Evolutionary conservation across 352 stramenopile species (phyloP), one percentile per base, ranked within the genome.

Genomic region (Phytophthora rubi): DNA sequence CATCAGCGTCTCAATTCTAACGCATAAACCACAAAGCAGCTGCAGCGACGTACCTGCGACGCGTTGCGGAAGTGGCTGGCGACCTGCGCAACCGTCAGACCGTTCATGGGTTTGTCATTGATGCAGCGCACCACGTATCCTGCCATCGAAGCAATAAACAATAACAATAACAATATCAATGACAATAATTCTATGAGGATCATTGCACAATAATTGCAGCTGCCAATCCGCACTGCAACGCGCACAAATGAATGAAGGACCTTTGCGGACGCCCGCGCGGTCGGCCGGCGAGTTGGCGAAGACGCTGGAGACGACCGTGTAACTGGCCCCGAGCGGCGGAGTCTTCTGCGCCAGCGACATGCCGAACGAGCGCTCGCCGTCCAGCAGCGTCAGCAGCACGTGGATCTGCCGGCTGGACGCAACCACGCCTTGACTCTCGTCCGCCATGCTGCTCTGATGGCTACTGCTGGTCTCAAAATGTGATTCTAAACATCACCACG

Each of bases 321-420:
- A 89, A 42, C 80, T 73, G 3, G 56, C 15, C 0, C 71, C 55
- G 15, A 77, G 16, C 0, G 71, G 26, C 2, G 49, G 51, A 0
- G 53, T 62, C 30, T 70, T 71, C 58, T 86, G 79, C 33, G 82
- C 80, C 10, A 93, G 70, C 48, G 82, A 88, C 80, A 93, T 91
- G 51, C 86, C 86, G 49, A 93, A 93, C 15, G 82, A 90, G 4
- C 71, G 67, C 53, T 93, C 86, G 42, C 73, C 68, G 15, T 68
- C n/a, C 9, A 61, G 60, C 61, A 90, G 84, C n/a, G 49, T 62
- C 48, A 90, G 71, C n/a, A 76, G 57, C n/a, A 86, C 61, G 3
- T 75, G 65, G n/a, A 82, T 18, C 13, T 73, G 47, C 53, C 47
- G 51, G 26, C 64, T 48, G 42, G 42, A 6, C 35, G 8, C 47